Evolutionary conservation across 2,329 filamentous ascomycete genomes (phyloP).

Genomic region (Penicillium sp.): DNA sequence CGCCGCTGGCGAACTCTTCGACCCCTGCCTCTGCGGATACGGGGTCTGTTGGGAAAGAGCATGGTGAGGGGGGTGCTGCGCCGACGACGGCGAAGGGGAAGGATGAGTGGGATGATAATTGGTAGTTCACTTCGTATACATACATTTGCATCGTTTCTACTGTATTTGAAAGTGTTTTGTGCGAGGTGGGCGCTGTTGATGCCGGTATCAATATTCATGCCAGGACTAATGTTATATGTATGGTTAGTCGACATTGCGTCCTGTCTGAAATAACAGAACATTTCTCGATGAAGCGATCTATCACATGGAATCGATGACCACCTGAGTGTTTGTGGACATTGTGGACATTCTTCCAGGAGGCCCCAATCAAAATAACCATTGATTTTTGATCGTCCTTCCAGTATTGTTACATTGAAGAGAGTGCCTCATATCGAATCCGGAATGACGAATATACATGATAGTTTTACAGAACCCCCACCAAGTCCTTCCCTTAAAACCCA

Average conservation of each 20-base stretch:
- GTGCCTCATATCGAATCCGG: not conserved
- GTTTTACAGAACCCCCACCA: not conserved
- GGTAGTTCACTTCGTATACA: constrained; percentile 32
- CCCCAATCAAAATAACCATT: no score
- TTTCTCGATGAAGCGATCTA: no score
- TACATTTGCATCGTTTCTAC: constrained; percentile 2
- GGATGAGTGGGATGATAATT: constrained; percentile 61
- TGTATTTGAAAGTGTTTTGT: not conserved
- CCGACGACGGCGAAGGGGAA: constrained; percentile 46
- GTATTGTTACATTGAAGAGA: constrained; percentile 7
- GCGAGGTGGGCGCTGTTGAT: not conserved
- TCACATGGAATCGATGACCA: no score
- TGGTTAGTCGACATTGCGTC: not conserved
- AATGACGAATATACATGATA: not conserved
- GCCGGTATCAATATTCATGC: constrained; percentile 6
- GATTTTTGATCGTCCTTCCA: no score
- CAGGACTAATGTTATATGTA: not conserved
- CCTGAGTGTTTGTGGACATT: no score
- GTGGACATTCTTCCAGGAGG: no score
- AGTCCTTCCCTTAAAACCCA: constrained; percentile 24
- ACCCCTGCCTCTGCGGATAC: constrained; percentile 19
- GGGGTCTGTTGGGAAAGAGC: constrained; percentile 20
- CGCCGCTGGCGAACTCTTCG: constrained; percentile 21
- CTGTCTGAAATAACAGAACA: no score
- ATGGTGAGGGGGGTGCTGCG: constrained; percentile 21